These are phyloP conservation scores for Apiospora sp. DNA, from an alignment of 2,329 filamentous ascomycete genomes.

Conservation along the genomic window DNA sequence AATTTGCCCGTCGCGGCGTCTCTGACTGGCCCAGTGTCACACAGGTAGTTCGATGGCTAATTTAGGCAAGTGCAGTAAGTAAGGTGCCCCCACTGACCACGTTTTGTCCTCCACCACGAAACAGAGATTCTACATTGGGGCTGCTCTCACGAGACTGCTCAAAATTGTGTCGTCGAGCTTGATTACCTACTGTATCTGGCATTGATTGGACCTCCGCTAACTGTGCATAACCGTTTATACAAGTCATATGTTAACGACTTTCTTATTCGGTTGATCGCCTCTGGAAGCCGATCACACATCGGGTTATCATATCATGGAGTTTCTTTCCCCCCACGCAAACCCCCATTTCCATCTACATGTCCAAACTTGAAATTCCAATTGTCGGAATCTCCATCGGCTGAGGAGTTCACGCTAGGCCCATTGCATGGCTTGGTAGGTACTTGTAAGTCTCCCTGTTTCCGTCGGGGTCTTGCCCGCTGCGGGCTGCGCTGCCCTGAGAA, in stretches of 20 bases:
- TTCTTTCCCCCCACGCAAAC: not conserved
- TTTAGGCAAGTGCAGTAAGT: not conserved
- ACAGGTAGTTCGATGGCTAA: not conserved
- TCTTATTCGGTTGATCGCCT: not conserved
- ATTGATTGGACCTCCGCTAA: not conserved
- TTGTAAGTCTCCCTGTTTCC: conserved; percentile 1
- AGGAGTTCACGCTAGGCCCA: not conserved
- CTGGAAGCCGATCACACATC: not conserved
- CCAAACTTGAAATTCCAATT: conserved; percentile 2
- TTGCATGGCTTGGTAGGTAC: not conserved
- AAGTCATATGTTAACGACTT: not conserved
- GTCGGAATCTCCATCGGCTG: conserved; percentile 18
- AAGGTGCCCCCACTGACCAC: not conserved
- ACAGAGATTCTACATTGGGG: not conserved
- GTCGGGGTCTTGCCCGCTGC: conserved; percentile 1
- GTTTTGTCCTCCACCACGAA: conserved; percentile 17
- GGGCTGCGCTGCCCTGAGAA: not conserved
- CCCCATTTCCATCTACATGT: not conserved
- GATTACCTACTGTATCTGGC: not conserved
- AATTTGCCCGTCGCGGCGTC: conserved; percentile 1
- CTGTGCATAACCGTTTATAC: not conserved
- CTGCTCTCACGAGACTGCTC: not conserved
- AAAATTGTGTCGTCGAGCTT: not conserved
- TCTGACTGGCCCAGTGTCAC: conserved; percentile 1
- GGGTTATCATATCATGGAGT: not conserved